These are phyloP conservation scores for Penicillium herquei DNA, from an alignment of 495 filamentous ascomycete genomes.

Conservation along the genomic window DNA sequence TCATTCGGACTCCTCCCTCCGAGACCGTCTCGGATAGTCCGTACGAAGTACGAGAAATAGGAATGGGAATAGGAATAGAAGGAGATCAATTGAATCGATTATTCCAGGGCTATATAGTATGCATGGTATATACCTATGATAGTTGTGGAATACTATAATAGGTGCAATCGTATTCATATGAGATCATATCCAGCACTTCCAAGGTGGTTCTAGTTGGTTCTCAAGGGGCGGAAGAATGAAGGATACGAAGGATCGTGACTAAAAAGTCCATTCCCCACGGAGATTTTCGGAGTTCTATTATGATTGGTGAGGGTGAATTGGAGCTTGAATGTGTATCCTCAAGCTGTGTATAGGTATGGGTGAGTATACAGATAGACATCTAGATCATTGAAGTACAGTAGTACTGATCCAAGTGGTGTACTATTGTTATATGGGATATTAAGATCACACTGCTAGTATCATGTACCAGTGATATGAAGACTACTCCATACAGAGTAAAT, in stretches of 20 bases:
- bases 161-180: neutral
- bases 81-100: neutral
- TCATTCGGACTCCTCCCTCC: neutral
- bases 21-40: slow-evolving; percentile 2
- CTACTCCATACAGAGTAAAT: no score
- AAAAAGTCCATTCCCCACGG: neutral
- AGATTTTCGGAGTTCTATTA: neutral
- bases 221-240: neutral
- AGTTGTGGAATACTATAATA: no score
- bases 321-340: neutral
- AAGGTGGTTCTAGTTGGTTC: neutral
- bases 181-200: neutral
- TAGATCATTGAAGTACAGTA: no score
- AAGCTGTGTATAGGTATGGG: no score
- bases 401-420: no score
- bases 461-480: no score
- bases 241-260: neutral
- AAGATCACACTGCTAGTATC: no score
- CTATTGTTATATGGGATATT: no score
- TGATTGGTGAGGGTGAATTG: neutral
- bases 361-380: no score
- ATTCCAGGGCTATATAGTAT: no score
- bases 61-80: neutral
- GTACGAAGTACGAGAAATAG: neutral
- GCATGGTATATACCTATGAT: neutral